Base-by-base conservation (phyloP, 2,329 filamentous ascomycete species). In the Stachybotrys echinatus region DNA sequence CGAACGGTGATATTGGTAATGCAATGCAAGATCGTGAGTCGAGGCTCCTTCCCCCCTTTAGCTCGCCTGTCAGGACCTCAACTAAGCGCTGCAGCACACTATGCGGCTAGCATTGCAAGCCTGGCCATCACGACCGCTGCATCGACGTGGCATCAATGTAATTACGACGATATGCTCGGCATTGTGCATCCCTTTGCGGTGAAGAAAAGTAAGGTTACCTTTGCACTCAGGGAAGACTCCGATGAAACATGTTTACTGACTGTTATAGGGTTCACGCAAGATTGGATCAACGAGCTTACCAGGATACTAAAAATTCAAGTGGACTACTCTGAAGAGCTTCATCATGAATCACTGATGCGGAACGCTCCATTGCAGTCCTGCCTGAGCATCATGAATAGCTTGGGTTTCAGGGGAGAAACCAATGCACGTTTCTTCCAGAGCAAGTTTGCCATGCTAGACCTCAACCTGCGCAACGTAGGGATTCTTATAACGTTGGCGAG, bases 251-350 rank as follows among this genome's bases (percentile, higher is more conserved):
- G 12, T 17, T n/a, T 17, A 49, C 58, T 65, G 37, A 67, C 43
- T 47, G 5, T 7, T 38, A 7, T 43, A 84, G 80, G 77, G 47
- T 83, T 87, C 55, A 72, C 82, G 48, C 74, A 76, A 40, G 75
- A 84, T 51, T 84, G 85, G 74, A 72, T 88, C 48, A 76, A 74
- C 39, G 84, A 88, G 55, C 73, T 91, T 12, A 83, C 89, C 48
- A 77, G 81, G 39, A 81, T 88, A 50, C 72, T 92, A 47, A 86
- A 85, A 54, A 76, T 89, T 23, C 83, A 85, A 46, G 81, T 92
- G 45, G 92, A 97, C 68, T 95, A 92, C 62, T 87, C 89, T 0
- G 80, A 88, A 45, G 89, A 95, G 52, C 73, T 81, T 2, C 79
- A 82, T 42, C 81, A 87, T 57, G 85, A 92, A 62, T 77, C 84